Evolutionary conservation across 163 green algal species (phyloP), one percentile per base, ranked within the genome.

Genomic region (Trebouxia gelatinosa): DNA sequence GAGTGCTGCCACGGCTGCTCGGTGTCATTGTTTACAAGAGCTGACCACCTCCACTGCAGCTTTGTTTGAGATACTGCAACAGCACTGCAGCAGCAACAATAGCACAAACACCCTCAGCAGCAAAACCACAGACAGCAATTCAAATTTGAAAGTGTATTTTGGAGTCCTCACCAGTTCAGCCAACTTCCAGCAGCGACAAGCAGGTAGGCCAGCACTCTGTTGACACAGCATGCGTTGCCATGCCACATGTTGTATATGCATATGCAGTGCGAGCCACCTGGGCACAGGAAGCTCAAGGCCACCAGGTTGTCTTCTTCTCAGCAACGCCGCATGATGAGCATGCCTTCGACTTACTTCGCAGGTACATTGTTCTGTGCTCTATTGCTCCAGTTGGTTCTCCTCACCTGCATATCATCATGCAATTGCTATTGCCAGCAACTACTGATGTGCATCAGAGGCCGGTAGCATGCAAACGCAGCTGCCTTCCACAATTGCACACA

Each of bases 251-350:
- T 23, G 23, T 19, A 19, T 29, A 23, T 59, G 23, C 19, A 19
- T 29, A 28, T 35, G 85, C 85, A 34, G 82, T 89, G 2, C 83
- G 85, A 0, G 74, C 54, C 13, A 87, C 78, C 38, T 89, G 85
- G 85, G 85, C 68, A 6, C n/a, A 46, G 1, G 64, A 87, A 62
- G 57, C 72, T 9, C 57, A 59, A 2, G 40, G 81, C 6, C 59
- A 87, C 38, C 62, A 67, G 13, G 46, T 84, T 54, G 26, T 81
- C 23, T 84, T 84, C 35, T 78, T 84, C n/a, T 76, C 75, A 17
- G 80, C 80, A 68, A 79, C 76, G 68, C 75, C 80, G 5, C 7
- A 26, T 5, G 59, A 84, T 21, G 74, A 78, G 6, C 34, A 43
- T 0, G 21, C 43, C 9, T 76, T 76, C 29, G 68, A 76, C 28